Evolutionary conservation across 257 asterid species (phyloP).

Genomic region (Jasminum sambac): DNA sequence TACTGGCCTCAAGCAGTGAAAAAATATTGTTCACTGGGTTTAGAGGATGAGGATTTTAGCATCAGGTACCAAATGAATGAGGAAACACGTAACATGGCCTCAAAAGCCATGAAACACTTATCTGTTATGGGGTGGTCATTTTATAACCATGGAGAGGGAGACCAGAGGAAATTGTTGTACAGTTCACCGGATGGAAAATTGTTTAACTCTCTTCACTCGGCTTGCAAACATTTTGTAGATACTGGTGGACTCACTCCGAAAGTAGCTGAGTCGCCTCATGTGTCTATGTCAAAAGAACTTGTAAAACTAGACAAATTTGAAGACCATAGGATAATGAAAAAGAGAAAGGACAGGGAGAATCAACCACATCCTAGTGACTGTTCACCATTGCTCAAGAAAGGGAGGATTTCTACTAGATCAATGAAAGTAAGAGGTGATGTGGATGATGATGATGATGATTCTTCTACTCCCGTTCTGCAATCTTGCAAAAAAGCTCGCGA

Average conservation of each 20-base stretch:
- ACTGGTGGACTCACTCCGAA: constrained; percentile 13
- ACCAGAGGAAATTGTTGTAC: constrained; percentile 40
- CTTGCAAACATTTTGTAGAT: constrained; percentile 45
- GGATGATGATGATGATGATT: constrained; percentile 28
- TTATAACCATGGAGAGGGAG: constrained; percentile 11
- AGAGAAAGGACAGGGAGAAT: constrained; percentile 34
- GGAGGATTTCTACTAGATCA: constrained; percentile 30
- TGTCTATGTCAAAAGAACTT: constrained; percentile 26
- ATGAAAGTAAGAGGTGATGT: constrained; percentile 28
- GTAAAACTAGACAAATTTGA: constrained; percentile 32
- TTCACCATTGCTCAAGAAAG: constrained; percentile 31
- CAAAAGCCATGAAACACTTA: constrained; percentile 64
- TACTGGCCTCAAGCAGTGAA: constrained; percentile 60
- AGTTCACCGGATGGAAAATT: constrained; percentile 45
- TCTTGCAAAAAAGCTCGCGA: constrained; percentile 57
- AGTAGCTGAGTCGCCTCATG: constrained; percentile 17
- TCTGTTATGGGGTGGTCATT: constrained; percentile 66
- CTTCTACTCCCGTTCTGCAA: constrained; percentile 35
- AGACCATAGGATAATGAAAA: constrained; percentile 33
- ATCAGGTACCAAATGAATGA: neutral
- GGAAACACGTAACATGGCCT: neutral
- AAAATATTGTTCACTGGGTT: constrained; percentile 27
- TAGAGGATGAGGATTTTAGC: neutral
- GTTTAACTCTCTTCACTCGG: constrained; percentile 54
- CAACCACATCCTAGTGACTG: constrained; percentile 24